Base-by-base conservation (phyloP, 768 basidiomycete genomes). In the Tephrocybe sp. region DNA sequence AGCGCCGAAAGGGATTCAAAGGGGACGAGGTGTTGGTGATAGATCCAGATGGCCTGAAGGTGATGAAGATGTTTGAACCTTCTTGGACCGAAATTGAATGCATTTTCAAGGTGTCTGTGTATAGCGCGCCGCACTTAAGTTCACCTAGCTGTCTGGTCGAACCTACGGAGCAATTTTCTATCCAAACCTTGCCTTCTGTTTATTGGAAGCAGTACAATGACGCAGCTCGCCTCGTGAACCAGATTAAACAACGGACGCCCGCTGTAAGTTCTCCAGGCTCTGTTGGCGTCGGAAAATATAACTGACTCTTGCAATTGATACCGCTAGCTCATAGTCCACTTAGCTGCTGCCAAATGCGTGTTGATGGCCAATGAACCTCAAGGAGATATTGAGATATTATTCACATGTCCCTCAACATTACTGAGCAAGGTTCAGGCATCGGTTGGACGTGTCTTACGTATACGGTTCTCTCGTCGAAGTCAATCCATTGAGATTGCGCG, bases 191-290 rank as follows among this genome's bases (percentile, higher is more conserved):
- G 15, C 80, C 82, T 1, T 44, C 60, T 11, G 30, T 43, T 9
- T 76, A 77, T 50, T 74, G 71, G 69, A 69, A 66, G 51, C 68
- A 69, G 54, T 83, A 80, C 53, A 71, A 70, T 28, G 76, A 77
- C 52, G 77, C 78, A 7, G 65, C 60, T 4, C 56, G 63, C 13
- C 64, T 76, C 18, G 63, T 82, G 2, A 69, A 76, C 34, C 72
- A 76, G 48, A 68, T 83, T 24, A 82, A 77, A 53, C 70, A 74
- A 52, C 69, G 76, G 22, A 76, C 78, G n/a, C 79, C 82, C 2
- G 72, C 72, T 67, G 82, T 80, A 50, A 12, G 65, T 51, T 19
- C 9, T 12, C 24, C n/a, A 16, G 18, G 13, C 11, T 32, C 32
- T 30, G 25, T 39, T 47, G 2, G 19, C 11, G 34, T 18, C 11